These are phyloP conservation scores for Bryum argenteum DNA, from an alignment of 225 moss, liverwort and hornwort genomes.

Conservation along the genomic window DNA sequence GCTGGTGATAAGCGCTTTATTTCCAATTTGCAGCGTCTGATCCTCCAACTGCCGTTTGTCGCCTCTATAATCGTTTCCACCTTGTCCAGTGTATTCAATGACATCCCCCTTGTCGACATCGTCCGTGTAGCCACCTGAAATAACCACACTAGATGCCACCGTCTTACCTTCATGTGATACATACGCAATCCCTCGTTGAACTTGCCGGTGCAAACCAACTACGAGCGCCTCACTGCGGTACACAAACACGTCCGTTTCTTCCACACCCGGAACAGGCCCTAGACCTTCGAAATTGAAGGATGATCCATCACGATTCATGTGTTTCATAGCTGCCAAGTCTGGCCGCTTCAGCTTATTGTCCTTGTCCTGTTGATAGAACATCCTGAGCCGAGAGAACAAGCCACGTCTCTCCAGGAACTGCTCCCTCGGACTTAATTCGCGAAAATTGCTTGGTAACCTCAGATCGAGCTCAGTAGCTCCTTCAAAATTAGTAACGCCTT, in stretches of 20 bases:
- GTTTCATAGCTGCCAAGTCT: conserved; percentile 9
- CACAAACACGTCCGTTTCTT: conserved; percentile 27
- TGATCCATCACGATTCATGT: conserved; percentile 11
- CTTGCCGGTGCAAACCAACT: conserved; percentile 28
- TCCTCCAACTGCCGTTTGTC: conserved; percentile 23
- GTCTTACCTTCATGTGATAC: background rate
- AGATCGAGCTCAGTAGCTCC: background rate
- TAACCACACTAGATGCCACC: conserved; percentile 27
- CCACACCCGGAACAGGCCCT: conserved; percentile 32
- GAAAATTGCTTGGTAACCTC: background rate
- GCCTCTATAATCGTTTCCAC: conserved; percentile 40
- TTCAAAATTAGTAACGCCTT: background rate
- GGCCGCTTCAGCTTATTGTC: background rate
- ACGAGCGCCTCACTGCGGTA: conserved; percentile 30
- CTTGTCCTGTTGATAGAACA: background rate
- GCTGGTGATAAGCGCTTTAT: conserved; percentile 32
- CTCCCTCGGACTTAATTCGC: background rate
- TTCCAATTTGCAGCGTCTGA: conserved; percentile 17
- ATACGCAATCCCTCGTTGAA: conserved; percentile 31
- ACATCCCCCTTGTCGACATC: conserved; percentile 31
- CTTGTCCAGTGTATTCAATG: conserved; percentile 38
- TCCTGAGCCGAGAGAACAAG: background rate
- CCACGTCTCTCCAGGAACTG: background rate
- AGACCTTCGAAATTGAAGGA: background rate
- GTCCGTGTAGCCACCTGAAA: conserved; percentile 44